A percentile compares a stretch with the other conserved stretches of the same genome.
Evolutionary conservation across 352 stramenopile species (phyloP).

Genomic region (Phytophthora tubulina): DNA sequence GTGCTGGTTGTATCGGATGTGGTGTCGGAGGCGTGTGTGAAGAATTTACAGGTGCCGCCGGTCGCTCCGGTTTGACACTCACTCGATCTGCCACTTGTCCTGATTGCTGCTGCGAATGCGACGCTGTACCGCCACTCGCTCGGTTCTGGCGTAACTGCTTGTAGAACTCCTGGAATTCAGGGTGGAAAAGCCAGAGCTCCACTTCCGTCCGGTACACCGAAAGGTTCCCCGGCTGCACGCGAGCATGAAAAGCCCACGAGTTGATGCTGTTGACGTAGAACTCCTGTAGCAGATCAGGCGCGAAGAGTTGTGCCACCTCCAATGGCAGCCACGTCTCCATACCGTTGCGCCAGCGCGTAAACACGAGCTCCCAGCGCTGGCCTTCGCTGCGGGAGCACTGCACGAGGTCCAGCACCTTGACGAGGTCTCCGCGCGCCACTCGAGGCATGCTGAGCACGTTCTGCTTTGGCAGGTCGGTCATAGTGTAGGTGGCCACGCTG

Average conservation of each 20-base stretch:
- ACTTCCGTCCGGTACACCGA: slow-evolving; percentile 63
- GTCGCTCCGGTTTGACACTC: slow-evolving; percentile 39
- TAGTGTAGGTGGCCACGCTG: slow-evolving; percentile 40
- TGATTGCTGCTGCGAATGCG: slow-evolving; percentile 25
- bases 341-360: slow-evolving; percentile 72
- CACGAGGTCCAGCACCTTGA: slow-evolving; percentile 79
- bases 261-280: slow-evolving; percentile 86
- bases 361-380: slow-evolving; percentile 72
- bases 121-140: background rate
- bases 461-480: slow-evolving; percentile 52
- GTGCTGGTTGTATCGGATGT: slow-evolving; percentile 1
- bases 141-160: slow-evolving; percentile 45
- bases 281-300: slow-evolving; percentile 63
- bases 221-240: slow-evolving; percentile 54
- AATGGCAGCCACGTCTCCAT: slow-evolving; percentile 77
- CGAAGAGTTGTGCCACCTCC: slow-evolving; percentile 59
- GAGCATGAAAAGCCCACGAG: slow-evolving; percentile 69
- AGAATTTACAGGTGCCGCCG: slow-evolving; percentile 5
- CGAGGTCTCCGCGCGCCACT: slow-evolving; percentile 59
- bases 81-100: slow-evolving; percentile 5
- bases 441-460: slow-evolving; percentile 65
- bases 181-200: slow-evolving; percentile 78
- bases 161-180: slow-evolving; percentile 76
- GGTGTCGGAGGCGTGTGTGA: background rate
- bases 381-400: slow-evolving; percentile 58